Percentiles rank a stretch among this genome's conserved stretches.
phyloP scores from a whole-genome alignment of 768 basidiomycete species.

The Xerocomus spinulosus region DNA sequence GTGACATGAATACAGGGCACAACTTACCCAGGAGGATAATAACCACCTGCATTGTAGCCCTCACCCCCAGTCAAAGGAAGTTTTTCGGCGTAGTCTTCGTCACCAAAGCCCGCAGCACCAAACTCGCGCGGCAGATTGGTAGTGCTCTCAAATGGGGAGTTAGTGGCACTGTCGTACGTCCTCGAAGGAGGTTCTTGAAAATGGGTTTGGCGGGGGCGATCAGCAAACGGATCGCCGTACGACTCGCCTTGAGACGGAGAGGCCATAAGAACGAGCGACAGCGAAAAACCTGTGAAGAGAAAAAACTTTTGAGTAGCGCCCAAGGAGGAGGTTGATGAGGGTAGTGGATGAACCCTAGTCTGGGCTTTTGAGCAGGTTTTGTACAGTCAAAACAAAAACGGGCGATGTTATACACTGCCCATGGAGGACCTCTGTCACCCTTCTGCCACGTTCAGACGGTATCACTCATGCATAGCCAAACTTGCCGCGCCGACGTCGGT shows the following conservation, averaged over 20 bases:
- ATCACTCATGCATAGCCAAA: not conserved
- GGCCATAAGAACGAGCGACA: constrained; percentile 19
- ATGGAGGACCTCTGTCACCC: constrained; percentile 29
- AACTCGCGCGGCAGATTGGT: constrained; percentile 52
- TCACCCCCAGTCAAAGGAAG: constrained; percentile 64
- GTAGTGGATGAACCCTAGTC: constrained; percentile 15
- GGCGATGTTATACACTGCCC: constrained; percentile 35
- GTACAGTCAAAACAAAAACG: constrained; percentile 22
- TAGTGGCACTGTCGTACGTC: constrained; percentile 37
- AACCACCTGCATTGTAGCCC: constrained; percentile 49
- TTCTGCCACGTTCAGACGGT: constrained; percentile 6
- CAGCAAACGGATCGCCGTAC: constrained; percentile 68
- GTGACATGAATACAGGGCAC: not conserved
- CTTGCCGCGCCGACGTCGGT: too few relatives aligned
- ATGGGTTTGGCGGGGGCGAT: constrained; percentile 57
- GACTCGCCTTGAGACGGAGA: constrained; percentile 30
- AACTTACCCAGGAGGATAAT: constrained; percentile 73
- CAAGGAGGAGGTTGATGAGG: constrained; percentile 14
- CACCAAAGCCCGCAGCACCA: constrained; percentile 42
- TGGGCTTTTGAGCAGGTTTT: constrained; percentile 21
- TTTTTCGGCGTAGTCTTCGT: constrained; percentile 75
- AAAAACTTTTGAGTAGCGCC: constrained; percentile 7
- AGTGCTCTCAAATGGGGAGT: constrained; percentile 55
- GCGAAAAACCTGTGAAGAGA: constrained; percentile 4
- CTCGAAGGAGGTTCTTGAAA: constrained; percentile 52